Base-by-base conservation (phyloP, 2,329 filamentous ascomycete genomes). In the Calonectria henricotiae region DNA sequence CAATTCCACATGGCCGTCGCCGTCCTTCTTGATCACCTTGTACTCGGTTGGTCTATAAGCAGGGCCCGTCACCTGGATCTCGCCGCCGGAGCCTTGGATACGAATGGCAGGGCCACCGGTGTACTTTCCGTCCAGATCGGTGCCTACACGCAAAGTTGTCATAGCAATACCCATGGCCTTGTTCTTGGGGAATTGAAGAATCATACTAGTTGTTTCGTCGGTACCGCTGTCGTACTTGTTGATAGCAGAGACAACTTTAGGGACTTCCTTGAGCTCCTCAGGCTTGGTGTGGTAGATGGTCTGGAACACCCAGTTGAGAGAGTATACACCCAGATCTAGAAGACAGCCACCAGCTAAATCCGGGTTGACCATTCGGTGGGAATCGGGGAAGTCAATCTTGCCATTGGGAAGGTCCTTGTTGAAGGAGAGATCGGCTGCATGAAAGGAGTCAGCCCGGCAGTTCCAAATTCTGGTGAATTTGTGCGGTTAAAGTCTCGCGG, bases 271-370 rank as follows among this genome's bases (percentile, higher is more conserved):
- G 65, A 89, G 85, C 27, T 88, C 87, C 74, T 91, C 86, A 2
- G 91, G 87, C 78, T 95, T 92, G 3, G 93, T 90, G 81, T 95
- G 93, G 83, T 97, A 97, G 32, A 97, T 88, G 51, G 92, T 92
- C 83, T 97, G 94, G 87, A 96, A 97, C 61, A 96, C 89, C 95
- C 95, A 98, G 37, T 94, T 97, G 71, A 98, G 84, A 55, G 93
- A 90, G 85, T 98, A 98, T 82, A 98, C 93, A 71, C 95, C 95
- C 68, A 98, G 86, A 82, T 98, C 95, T 62, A 98, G 88, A 65
- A 97, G 85, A 2, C 92, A 92, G 64, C 95, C 95, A 35, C 95
- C 95, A 0, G 94, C 95, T 51, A 98, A 87, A 77, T 95, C 92
- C 23, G 88, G 87, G 82, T 97, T 97, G 72, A 97, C 86, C 87